phyloP scores from a whole-genome alignment of 148 eudicot species.

The Vaccinium macrocarpon region DNA sequence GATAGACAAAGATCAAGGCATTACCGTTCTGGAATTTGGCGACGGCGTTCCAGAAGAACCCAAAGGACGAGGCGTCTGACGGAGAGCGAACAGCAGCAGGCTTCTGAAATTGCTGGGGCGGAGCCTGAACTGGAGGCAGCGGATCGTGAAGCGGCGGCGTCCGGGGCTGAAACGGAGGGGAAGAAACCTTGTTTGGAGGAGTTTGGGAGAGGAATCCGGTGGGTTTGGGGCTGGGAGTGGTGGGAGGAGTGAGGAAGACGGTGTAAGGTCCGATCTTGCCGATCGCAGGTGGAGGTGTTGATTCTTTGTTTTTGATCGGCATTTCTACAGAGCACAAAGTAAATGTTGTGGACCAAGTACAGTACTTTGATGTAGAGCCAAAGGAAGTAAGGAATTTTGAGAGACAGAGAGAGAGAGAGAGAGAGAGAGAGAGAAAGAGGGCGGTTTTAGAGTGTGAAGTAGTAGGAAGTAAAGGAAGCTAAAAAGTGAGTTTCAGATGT shows the following conservation, averaged over 20 bases:
- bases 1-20: not conserved
- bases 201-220: not conserved
- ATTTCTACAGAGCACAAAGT: constrained; percentile 13
- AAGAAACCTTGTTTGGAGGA: constrained; percentile 16
- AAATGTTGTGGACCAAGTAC: not conserved
- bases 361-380: not conserved
- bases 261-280: constrained; percentile 98
- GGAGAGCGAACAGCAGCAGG: constrained; percentile 17
- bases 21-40: constrained; percentile 75
- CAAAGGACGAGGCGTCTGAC: constrained; percentile 28
- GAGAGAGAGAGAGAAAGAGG: not conserved
- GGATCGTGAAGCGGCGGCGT: constrained; percentile 17
- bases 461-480: not conserved
- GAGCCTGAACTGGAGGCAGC: constrained; percentile 63
- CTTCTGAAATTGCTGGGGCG: constrained; percentile 52
- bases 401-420: not conserved
- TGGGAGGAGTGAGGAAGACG: constrained; percentile 80
- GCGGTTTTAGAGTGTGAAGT: not conserved
- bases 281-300: constrained; percentile 69
- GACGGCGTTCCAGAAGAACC: constrained; percentile 64
- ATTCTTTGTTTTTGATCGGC: constrained; percentile 32
- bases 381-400: not conserved
- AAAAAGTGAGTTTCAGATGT: not conserved
- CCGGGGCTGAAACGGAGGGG: constrained; percentile 21
- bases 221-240: constrained; percentile 31